Percentiles rank a stretch among this genome's conserved stretches.
Evolutionary conservation across 1,139 yeast species (phyloP).

Genomic region (Kodamaea suecica): DNA sequence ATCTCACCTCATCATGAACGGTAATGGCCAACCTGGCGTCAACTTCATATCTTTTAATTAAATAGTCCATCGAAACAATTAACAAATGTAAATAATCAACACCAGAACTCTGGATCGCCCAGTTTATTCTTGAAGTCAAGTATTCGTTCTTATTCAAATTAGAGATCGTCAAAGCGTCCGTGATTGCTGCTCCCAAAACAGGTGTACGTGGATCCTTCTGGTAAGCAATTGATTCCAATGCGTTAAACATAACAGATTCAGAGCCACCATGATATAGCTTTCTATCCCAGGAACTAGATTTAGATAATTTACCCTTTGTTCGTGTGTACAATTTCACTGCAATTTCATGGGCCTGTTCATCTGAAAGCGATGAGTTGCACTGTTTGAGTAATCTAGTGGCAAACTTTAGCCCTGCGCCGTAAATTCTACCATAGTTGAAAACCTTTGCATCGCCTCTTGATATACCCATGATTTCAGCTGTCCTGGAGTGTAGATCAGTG

Average conservation of each 20-base stretch:
- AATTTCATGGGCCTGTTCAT: constrained; percentile 60
- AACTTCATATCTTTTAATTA: constrained; percentile 60
- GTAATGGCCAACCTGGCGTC: constrained; percentile 81
- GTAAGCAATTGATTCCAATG: constrained; percentile 82
- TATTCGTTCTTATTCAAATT: constrained; percentile 67
- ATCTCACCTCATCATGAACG: constrained; percentile 94
- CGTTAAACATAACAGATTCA: constrained; percentile 88
- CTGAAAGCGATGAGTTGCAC: constrained; percentile 71
- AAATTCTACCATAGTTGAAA: constrained; percentile 94
- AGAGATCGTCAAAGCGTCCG: constrained; percentile 69
- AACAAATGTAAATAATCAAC: constrained; percentile 91
- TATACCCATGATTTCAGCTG: constrained; percentile 86
- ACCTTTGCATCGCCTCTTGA: constrained; percentile 90
- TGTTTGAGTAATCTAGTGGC: constrained; percentile 79
- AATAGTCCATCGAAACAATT: constrained; percentile 83
- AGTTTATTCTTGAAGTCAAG: constrained; percentile 87
- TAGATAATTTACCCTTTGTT: constrained; percentile 69
- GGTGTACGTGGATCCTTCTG: constrained; percentile 87
- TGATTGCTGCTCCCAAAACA: constrained; percentile 88
- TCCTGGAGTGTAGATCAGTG: constrained; percentile 92
- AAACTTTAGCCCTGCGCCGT: constrained; percentile 94
- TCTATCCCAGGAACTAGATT: constrained; percentile 24
- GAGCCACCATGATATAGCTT: constrained; percentile 85
- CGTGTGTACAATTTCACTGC: constrained; percentile 71
- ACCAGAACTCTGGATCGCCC: constrained; percentile 98